phyloP scores from a whole-genome alignment of 2,329 filamentous ascomycete genomes.

The Diplodia mutila region DNA sequence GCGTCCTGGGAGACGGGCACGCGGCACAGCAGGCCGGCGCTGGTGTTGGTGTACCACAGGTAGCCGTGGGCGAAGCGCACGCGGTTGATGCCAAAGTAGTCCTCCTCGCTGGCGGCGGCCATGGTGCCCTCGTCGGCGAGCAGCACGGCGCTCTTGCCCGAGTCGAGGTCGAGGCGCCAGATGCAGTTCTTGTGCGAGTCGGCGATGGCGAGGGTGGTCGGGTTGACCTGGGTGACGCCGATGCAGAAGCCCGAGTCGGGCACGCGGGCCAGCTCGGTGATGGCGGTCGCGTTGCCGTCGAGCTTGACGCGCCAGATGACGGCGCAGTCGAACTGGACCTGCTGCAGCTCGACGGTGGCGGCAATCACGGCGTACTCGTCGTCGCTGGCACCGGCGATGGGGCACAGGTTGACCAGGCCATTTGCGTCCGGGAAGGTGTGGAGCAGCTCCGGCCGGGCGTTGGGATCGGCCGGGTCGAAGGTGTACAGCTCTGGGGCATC shows the following conservation, averaged over 20 bases:
- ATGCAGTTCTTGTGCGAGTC: slow-evolving; percentile 25
- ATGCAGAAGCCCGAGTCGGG: slow-evolving; percentile 23
- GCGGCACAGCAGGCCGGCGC: slow-evolving; percentile 23
- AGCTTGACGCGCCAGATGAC: slow-evolving; percentile 23
- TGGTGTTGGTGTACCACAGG: slow-evolving; percentile 26
- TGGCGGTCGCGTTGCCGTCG: not conserved
- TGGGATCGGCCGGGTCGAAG: slow-evolving; percentile 18
- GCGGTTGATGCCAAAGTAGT: slow-evolving; percentile 26
- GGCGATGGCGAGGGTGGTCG: slow-evolving; percentile 17
- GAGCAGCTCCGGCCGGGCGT: slow-evolving; percentile 11
- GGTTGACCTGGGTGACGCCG: not conserved
- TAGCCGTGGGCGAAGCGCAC: slow-evolving; percentile 14
- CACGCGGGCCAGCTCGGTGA: slow-evolving; percentile 18
- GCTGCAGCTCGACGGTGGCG: slow-evolving; percentile 20
- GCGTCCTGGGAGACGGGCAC: slow-evolving; percentile 8
- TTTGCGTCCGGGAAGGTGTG: slow-evolving; percentile 24
- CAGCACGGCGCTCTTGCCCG: slow-evolving; percentile 15
- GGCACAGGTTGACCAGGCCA: slow-evolving; percentile 22
- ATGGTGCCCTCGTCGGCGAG: slow-evolving; percentile 20
- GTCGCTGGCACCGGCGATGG: not conserved
- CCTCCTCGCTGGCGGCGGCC: slow-evolving; percentile 10
- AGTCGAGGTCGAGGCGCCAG: slow-evolving; percentile 13
- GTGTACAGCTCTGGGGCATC: slow-evolving; percentile 25
- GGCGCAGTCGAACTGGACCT: slow-evolving; percentile 7
- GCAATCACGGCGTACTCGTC: slow-evolving; percentile 23